A percentile compares a stretch with the other conserved stretches of the same genome.
Evolutionary conservation across 2,329 filamentous ascomycete genomes (phyloP).

Genomic region (Sphaceloma murrayae): DNA sequence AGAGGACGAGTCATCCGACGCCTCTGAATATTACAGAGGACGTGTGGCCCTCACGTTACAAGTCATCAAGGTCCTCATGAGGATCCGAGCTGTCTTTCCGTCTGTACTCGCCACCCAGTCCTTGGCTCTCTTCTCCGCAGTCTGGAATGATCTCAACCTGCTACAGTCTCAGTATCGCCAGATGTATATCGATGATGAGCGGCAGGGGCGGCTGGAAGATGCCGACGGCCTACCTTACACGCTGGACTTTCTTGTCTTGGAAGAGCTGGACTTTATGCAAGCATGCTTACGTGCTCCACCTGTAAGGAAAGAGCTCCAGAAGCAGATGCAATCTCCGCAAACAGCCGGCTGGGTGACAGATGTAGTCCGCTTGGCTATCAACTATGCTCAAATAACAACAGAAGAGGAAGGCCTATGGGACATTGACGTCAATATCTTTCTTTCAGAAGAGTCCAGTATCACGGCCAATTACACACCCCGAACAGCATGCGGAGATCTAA

Average conservation of each 20-base stretch:
- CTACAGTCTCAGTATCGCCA: constrained; percentile 65
- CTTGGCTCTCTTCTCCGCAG: constrained; percentile 69
- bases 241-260: constrained; percentile 82
- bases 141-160: constrained; percentile 77
- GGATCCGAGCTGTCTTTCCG: constrained; percentile 76
- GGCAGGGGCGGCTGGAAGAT: constrained; percentile 81
- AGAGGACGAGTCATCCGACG: constrained; percentile 51
- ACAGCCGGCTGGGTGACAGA: constrained; percentile 70
- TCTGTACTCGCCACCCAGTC: constrained; percentile 74
- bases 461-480: constrained; percentile 94
- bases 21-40: constrained; percentile 65
- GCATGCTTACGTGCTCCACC: constrained; percentile 79
- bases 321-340: constrained; percentile 54
- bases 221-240: constrained; percentile 88
- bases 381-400: constrained; percentile 79
- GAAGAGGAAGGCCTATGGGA: constrained; percentile 96
- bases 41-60: constrained; percentile 82
- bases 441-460: constrained; percentile 89
- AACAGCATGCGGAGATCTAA: constrained; percentile 81
- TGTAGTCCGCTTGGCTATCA: constrained; percentile 73
- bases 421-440: constrained; percentile 88
- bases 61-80: constrained; percentile 81
- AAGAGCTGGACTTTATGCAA: constrained; percentile 92
- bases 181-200: constrained; percentile 76
- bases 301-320: constrained; percentile 80